These are phyloP conservation scores for Fusarium sp. DNA, from an alignment of 2,329 filamentous ascomycete genomes.

Conservation along the genomic window DNA sequence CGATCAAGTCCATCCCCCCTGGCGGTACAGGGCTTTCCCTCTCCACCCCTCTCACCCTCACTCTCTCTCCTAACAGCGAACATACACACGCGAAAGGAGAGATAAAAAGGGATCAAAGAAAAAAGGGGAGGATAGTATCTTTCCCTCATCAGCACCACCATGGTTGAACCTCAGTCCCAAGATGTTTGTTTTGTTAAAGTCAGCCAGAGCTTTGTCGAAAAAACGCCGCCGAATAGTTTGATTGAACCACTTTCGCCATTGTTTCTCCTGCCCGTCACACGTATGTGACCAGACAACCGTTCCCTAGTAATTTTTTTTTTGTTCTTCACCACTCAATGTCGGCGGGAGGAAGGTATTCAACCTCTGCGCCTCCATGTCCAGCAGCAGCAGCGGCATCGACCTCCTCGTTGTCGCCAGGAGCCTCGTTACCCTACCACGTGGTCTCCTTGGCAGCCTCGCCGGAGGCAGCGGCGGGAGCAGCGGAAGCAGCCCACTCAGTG, in stretches of 20 bases:
- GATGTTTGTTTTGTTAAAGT: constrained; percentile 28
- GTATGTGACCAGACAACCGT: constrained; percentile 11
- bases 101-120: constrained; percentile 33
- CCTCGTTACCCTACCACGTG: constrained; percentile 60
- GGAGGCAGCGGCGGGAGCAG: constrained; percentile 31
- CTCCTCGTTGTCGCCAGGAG: constrained; percentile 24
- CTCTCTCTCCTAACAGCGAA: constrained; percentile 1
- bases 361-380: not conserved
- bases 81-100: constrained; percentile 31
- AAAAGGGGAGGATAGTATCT: constrained; percentile 78
- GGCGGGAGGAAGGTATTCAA: not conserved
- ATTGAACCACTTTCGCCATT: constrained; percentile 42
- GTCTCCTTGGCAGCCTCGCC: constrained; percentile 66
- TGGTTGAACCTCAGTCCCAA: constrained; percentile 63
- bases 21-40: constrained; percentile 99
- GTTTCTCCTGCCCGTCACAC: constrained; percentile 20
- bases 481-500: constrained; percentile 76
- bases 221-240: constrained; percentile 44
- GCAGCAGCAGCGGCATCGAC: not conserved
- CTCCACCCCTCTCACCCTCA: constrained; percentile 52
- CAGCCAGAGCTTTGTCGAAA: constrained; percentile 41
- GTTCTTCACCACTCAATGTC: constrained; percentile 34
- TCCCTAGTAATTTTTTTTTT: constrained; percentile 24
- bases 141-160: constrained; percentile 97
- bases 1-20: constrained; percentile 89